These are phyloP conservation scores for Trichoderma orchidacearum DNA, from an alignment of 495 filamentous ascomycete species.

Conservation along the genomic window DNA sequence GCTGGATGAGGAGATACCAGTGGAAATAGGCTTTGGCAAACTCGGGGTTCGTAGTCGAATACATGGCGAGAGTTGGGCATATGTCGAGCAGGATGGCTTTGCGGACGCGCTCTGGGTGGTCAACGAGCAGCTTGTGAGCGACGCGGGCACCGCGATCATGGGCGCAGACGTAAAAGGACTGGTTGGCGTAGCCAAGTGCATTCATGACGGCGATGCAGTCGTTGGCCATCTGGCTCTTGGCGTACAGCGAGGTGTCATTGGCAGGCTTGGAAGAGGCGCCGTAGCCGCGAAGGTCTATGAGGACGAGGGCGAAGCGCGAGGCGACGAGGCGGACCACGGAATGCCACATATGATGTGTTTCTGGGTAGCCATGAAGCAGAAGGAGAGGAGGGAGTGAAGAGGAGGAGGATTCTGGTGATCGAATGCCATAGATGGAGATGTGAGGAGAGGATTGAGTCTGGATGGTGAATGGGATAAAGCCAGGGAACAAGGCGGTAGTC, in stretches of 20 bases:
- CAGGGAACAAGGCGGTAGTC: background rate
- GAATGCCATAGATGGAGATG: constrained; percentile 18
- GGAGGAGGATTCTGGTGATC: constrained; percentile 1
- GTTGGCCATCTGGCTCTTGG: constrained; percentile 20
- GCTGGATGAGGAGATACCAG: constrained; percentile 31
- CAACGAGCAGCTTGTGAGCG: constrained; percentile 22
- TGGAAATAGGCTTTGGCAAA: constrained; percentile 26
- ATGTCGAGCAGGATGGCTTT: constrained; percentile 25
- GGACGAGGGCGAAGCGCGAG: constrained; percentile 15
- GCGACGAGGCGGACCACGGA: constrained; percentile 13
- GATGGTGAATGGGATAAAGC: constrained; percentile 9
- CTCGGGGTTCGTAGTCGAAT: constrained; percentile 9
- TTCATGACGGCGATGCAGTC: constrained; percentile 21
- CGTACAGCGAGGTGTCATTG: constrained; percentile 9
- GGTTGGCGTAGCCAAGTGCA: constrained; percentile 7
- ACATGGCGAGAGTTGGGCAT: constrained; percentile 25
- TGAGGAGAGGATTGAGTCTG: constrained; percentile 6
- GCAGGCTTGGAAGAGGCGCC: constrained; percentile 23
- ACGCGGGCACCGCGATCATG: constrained; percentile 30
- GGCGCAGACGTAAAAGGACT: constrained; percentile 15
- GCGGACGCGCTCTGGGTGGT: constrained; percentile 14
- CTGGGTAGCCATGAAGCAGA: constrained; percentile 25
- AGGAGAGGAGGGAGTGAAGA: constrained; percentile 18
- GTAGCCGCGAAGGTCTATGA: constrained; percentile 26
- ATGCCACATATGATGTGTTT: constrained; percentile 28